Conservation (phyloP, 176 grass and related monocot genomes). For the Guadua angustifolia region DNA sequence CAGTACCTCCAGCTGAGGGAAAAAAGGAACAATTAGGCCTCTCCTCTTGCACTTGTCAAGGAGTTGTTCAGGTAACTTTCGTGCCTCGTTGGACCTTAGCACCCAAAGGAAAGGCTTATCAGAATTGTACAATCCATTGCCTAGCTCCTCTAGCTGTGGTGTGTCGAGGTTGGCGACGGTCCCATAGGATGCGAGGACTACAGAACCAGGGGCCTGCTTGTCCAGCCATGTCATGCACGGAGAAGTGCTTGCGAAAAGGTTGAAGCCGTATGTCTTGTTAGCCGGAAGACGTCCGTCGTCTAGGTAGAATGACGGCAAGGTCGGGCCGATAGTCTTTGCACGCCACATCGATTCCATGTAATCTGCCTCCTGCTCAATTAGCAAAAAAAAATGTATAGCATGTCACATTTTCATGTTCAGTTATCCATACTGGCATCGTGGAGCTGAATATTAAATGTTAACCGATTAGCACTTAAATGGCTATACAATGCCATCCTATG, state of each 20-base stretch:
- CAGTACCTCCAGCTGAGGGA: conserved; percentile 18
- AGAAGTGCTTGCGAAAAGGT: not conserved
- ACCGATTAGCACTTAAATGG: too few relatives aligned
- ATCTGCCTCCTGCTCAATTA: too few relatives aligned
- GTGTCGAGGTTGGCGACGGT: conserved; percentile 8
- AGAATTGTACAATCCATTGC: not conserved
- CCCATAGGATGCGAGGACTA: conserved; percentile 43
- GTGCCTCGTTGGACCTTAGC: not conserved
- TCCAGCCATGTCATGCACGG: conserved; percentile 28
- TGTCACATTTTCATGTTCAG: too few relatives aligned
- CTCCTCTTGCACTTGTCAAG: not conserved
- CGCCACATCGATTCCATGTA: too few relatives aligned
- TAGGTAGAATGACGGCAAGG: too few relatives aligned
- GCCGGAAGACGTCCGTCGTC: too few relatives aligned
- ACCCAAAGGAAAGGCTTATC: conserved; percentile 31
- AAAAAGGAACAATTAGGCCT: conserved; percentile 6
- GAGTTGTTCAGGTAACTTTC: conserved; percentile 6
- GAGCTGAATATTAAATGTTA: too few relatives aligned
- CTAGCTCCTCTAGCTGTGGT: conserved; percentile 20
- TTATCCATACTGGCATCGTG: too few relatives aligned
- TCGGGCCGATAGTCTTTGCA: too few relatives aligned
- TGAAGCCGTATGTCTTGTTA: conserved; percentile 20
- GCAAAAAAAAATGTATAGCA: too few relatives aligned
- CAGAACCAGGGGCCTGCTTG: not conserved
- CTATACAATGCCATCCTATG: too few relatives aligned